A percentile compares a stretch with the other conserved stretches of the same genome.
phyloP scores from a whole-genome alignment of 2,329 filamentous ascomycete species.

The Teratosphaeria viscida region DNA sequence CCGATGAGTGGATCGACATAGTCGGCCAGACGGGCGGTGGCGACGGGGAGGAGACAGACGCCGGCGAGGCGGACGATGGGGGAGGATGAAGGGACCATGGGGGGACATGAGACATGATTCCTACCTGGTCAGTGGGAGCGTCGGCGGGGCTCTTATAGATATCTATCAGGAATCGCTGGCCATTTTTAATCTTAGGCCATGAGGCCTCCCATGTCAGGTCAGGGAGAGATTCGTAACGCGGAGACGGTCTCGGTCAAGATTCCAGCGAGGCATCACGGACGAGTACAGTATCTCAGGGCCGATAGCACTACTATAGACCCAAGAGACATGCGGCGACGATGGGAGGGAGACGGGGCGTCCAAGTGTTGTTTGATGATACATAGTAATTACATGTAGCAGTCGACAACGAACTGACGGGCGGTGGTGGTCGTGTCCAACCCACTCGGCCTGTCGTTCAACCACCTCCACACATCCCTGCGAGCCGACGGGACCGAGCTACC shows the following conservation, averaged over 20 bases:
- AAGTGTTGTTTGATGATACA: no score
- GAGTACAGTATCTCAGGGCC: neutral
- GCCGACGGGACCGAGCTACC: no score
- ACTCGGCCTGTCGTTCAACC: neutral
- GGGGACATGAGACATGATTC: neutral
- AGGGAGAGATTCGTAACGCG: neutral
- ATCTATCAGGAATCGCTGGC: neutral
- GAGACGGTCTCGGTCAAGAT: neutral
- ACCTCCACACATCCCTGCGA: neutral
- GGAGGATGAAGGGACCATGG: neutral
- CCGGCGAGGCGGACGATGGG: neutral
- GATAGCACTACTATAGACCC: neutral
- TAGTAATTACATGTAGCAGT: no score
- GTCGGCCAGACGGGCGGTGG: neutral
- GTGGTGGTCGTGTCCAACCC: no score
- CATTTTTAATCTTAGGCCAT: neutral
- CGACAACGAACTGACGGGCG: no score
- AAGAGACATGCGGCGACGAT: neutral
- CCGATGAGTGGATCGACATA: slow-evolving; percentile 1
- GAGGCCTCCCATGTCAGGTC: neutral
- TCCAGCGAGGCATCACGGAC: neutral
- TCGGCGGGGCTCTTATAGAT: neutral
- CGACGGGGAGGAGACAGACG: neutral
- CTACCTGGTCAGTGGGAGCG: neutral
- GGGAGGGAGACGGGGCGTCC: no score